phyloP scores from a whole-genome alignment of 2,329 filamentous ascomycete genomes.

The Stagonosporopsis cucurbitacearum region DNA sequence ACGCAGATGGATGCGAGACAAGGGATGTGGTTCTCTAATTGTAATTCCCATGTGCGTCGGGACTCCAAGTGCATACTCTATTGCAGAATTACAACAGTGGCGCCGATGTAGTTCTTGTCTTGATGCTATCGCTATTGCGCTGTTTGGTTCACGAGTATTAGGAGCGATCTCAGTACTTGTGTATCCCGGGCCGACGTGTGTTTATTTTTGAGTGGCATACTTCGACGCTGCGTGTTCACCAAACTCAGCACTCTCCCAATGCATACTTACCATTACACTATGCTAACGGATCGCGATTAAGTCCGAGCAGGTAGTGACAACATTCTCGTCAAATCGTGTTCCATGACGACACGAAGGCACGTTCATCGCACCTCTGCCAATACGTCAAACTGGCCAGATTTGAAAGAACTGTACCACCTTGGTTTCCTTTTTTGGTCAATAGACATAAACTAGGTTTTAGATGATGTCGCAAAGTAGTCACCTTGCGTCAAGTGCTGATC shows the following conservation, averaged over 20 bases:
- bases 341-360: slow-evolving; percentile 20
- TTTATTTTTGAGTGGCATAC: not conserved
- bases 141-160: not conserved
- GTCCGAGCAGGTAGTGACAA: slow-evolving; percentile 3
- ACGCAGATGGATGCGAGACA: not conserved
- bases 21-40: not conserved
- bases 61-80: not conserved
- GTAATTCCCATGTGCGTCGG: not conserved
- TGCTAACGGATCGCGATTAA: not conserved
- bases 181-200: no score
- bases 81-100: not conserved
- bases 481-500: slow-evolving; percentile 22
- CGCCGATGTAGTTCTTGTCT: not conserved
- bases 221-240: not conserved
- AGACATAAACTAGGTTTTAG: slow-evolving; percentile 3
- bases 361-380: slow-evolving; percentile 22
- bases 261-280: not conserved
- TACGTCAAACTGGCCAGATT: slow-evolving; percentile 9
- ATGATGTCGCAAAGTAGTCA: slow-evolving; percentile 30
- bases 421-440: slow-evolving; percentile 14
- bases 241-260: not conserved
- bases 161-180: not conserved
- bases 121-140: no score
- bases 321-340: slow-evolving; percentile 19
- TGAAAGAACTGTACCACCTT: slow-evolving; percentile 16